Evolutionary conservation across 2,329 filamentous ascomycete species (phyloP).

Genomic region (Penicillium sp.): DNA sequence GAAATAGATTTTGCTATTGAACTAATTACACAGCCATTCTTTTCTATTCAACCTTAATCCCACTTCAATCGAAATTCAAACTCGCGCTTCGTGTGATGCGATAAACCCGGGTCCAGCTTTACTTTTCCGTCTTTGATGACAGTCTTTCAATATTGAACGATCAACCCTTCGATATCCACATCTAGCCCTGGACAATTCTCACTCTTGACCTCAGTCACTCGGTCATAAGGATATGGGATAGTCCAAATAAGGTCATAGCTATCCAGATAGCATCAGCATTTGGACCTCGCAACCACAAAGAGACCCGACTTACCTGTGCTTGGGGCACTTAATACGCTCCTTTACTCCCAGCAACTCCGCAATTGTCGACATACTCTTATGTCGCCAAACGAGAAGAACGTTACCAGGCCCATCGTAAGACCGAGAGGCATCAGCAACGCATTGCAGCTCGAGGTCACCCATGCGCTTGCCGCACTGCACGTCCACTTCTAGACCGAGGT

Average conservation of each 20-base stretch:
- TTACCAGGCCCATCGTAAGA: conserved; percentile 25
- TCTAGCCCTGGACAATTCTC: conserved; percentile 30
- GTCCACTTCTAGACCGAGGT: conserved; percentile 29
- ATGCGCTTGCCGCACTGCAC: conserved; percentile 22
- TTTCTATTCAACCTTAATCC: background rate
- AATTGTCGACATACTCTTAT: conserved; percentile 25
- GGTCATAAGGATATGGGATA: conserved; percentile 27
- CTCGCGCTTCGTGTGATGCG: too few species aligned
- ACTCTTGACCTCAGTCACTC: conserved; percentile 25
- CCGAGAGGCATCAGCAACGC: conserved; percentile 21
- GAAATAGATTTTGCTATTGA: background rate
- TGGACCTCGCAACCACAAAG: background rate
- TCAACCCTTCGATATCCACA: conserved; percentile 9
- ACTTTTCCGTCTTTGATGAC: background rate
- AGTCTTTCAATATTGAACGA: conserved; percentile 20
- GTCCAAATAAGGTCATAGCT: conserved; percentile 35
- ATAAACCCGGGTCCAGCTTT: background rate
- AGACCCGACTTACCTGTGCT: conserved; percentile 23
- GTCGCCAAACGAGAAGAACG: conserved; percentile 32
- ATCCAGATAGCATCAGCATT: background rate
- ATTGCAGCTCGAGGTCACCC: conserved; percentile 15
- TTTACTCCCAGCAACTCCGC: conserved; percentile 20
- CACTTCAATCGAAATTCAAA: background rate
- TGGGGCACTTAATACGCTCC: conserved; percentile 24
- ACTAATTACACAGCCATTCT: background rate